Base-by-base conservation (phyloP, 306 rosid species). In the Benincasa hispida region DNA sequence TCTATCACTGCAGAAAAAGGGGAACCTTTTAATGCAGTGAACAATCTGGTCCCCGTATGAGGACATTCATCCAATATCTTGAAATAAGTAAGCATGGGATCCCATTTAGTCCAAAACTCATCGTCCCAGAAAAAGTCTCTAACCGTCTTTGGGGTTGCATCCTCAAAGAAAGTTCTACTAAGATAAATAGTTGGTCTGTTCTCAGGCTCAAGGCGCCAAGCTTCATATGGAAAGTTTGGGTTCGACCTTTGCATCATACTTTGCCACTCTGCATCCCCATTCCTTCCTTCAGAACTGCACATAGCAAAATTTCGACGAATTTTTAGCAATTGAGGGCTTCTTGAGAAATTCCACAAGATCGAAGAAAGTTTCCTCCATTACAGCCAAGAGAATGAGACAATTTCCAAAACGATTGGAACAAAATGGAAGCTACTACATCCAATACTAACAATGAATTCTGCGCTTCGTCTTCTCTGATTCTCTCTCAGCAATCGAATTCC, bases 121-220 rank as follows among this genome's bases (percentile, higher is more conserved):
- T 95, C 99, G 79, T 95, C 99, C 99, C 99, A 95, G 79, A 95
- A 95, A 86, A 95, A 95, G 85, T 95, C 99, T 84, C 98, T 89
- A 22, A 95, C 99, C 87, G 92, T 68, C 87, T 95, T 98, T 2
- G 96, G 93, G 35, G 89, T 87, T 56, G 96, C 98, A 77, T 95
- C 99, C 86, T 95, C 98, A 82, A 92, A 95, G 57, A 92, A 86
- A 63, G 97, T 95, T 88, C 86, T 90, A 79, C 93, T 95, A 17
- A 93, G 88, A 84, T 95, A 95, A 79, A 90, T 78, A 75, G 93
- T 90, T 48, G 96, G 90, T 54, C 96, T 93, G 63, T 87, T 80
- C 99, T 89, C 96, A 61, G 96, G 97, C 56, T 95, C 98, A 85
- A 87, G 91, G 77, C 97, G 97, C 99, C 98, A 95, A 47, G 97